Evolutionary conservation across 352 stramenopile genomes (phyloP).

Genomic region (Globisporangium splendens): DNA sequence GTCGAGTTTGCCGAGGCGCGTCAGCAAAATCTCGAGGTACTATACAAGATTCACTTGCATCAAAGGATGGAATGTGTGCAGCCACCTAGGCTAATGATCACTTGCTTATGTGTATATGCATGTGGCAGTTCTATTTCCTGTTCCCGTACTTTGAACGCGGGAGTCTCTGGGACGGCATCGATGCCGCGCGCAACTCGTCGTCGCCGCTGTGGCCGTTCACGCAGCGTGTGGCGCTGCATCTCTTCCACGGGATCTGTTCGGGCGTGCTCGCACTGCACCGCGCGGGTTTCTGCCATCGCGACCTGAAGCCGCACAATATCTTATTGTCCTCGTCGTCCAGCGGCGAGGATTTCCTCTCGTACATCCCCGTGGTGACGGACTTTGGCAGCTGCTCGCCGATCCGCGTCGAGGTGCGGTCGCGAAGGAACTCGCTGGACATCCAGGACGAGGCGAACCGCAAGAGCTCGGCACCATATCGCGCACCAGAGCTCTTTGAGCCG

Average conservation of each 20-base stretch:
- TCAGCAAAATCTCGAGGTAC: conserved; percentile 59
- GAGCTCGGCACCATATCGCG: conserved; percentile 78
- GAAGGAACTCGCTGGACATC: conserved; percentile 67
- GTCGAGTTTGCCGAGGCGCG: conserved; percentile 75
- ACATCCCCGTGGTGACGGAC: conserved; percentile 81
- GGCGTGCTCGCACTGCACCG: conserved; percentile 73
- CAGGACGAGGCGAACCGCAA: conserved; percentile 82
- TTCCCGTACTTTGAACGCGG: conserved; percentile 84
- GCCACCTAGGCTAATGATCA: too few species aligned
- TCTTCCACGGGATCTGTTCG: conserved; percentile 83
- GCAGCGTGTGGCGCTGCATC: conserved; percentile 71
- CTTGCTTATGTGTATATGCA: too few species aligned
- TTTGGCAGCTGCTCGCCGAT: conserved; percentile 80
- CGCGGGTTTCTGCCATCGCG: conserved; percentile 78
- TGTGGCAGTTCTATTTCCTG: conserved; percentile 70
- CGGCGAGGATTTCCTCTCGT: conserved; percentile 66
- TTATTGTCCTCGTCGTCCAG: conserved; percentile 62
- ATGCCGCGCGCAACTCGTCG: conserved; percentile 53
- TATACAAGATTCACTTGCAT: too few species aligned
- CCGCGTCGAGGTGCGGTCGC: conserved; percentile 60
- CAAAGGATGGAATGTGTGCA: too few species aligned
- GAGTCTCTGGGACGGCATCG: conserved; percentile 77
- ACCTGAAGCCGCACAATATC: conserved; percentile 86
- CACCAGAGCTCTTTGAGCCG: conserved; percentile 83
- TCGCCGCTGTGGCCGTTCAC: conserved; percentile 82